Evolutionary conservation across 2,329 filamentous ascomycete species (phyloP).

Genomic region (Calonectria pteridis): DNA sequence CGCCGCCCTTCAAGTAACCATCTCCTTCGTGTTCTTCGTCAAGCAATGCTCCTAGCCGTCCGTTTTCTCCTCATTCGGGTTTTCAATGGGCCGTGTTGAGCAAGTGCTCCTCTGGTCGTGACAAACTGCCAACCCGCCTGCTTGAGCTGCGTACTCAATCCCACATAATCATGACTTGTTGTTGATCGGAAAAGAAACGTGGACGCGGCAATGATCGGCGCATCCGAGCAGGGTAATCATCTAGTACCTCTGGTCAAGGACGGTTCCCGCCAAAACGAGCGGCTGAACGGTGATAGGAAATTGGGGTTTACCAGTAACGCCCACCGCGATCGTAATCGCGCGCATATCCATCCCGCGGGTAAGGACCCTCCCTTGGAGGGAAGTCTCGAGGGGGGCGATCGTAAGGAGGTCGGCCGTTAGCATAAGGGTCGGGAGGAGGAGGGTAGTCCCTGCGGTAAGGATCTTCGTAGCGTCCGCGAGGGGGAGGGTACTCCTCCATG

Average conservation of each 20-base stretch:
- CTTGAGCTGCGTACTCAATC: constrained; percentile 32
- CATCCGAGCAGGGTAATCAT: constrained; percentile 41
- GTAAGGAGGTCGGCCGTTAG: constrained; percentile 67
- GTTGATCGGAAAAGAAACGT: constrained; percentile 25
- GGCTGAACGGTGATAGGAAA: constrained; percentile 42
- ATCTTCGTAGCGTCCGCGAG: constrained; percentile 79
- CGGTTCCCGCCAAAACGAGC: constrained; percentile 47
- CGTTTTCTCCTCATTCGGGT: constrained; percentile 29
- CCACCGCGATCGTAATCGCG: constrained; percentile 65
- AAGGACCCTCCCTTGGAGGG: constrained; percentile 59
- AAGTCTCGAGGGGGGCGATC: constrained; percentile 66
- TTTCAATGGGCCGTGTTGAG: constrained; percentile 31
- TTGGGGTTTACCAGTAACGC: constrained; percentile 62
- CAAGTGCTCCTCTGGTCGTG: constrained; percentile 38
- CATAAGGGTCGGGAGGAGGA: constrained; percentile 73
- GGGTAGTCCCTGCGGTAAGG: constrained; percentile 80
- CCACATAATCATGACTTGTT: constrained; percentile 25
- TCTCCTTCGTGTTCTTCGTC: constrained; percentile 35
- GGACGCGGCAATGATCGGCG: constrained; percentile 31
- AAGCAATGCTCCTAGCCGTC: constrained; percentile 29
- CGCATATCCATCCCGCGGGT: constrained; percentile 57
- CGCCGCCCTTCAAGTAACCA: constrained; percentile 28
- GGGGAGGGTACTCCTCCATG: constrained; percentile 81
- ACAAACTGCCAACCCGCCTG: constrained; percentile 36
- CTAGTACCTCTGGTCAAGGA: constrained; percentile 54